Evolutionary conservation across 306 rosid genomes (phyloP).

Genomic region (Pterocarpus santalinus): DNA sequence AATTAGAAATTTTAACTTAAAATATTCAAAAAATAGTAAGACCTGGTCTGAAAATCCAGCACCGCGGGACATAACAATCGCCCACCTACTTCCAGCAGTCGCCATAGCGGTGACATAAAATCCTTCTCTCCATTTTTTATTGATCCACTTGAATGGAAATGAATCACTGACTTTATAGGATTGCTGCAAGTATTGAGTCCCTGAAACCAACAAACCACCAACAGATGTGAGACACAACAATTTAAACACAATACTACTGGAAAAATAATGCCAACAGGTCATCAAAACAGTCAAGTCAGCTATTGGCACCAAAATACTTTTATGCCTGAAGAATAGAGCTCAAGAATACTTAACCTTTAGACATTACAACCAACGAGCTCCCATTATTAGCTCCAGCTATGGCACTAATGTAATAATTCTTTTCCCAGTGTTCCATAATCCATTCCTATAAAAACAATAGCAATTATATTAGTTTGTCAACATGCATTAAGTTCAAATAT

Average conservation of each 20-base stretch:
- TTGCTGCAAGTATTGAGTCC: constrained; percentile 73
- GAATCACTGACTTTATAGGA: constrained; percentile 85
- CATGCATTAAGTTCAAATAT: constrained; percentile 46
- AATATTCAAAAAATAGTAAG: background rate
- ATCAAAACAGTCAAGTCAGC: background rate
- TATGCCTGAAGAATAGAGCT: background rate
- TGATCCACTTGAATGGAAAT: constrained; percentile 23
- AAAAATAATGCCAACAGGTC: background rate
- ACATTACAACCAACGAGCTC: constrained; percentile 82
- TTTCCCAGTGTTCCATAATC: constrained; percentile 88
- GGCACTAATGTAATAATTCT: constrained; percentile 74
- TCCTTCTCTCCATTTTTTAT: constrained; percentile 85
- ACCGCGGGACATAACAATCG: constrained; percentile 81
- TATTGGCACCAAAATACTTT: constrained; percentile 11
- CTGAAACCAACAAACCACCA: constrained; percentile 49
- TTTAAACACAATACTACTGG: background rate
- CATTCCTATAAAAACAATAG: constrained; percentile 63
- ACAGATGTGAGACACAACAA: background rate
- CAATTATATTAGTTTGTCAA: constrained; percentile 51
- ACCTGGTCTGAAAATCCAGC: constrained; percentile 82
- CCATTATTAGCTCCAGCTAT: constrained; percentile 76
- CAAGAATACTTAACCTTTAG: constrained; percentile 60
- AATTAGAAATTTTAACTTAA: background rate
- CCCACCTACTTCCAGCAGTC: constrained; percentile 81
- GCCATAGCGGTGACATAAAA: constrained; percentile 84